phyloP scores from a whole-genome alignment of 2,329 filamentous ascomycete genomes.

The Eutypa lata region DNA sequence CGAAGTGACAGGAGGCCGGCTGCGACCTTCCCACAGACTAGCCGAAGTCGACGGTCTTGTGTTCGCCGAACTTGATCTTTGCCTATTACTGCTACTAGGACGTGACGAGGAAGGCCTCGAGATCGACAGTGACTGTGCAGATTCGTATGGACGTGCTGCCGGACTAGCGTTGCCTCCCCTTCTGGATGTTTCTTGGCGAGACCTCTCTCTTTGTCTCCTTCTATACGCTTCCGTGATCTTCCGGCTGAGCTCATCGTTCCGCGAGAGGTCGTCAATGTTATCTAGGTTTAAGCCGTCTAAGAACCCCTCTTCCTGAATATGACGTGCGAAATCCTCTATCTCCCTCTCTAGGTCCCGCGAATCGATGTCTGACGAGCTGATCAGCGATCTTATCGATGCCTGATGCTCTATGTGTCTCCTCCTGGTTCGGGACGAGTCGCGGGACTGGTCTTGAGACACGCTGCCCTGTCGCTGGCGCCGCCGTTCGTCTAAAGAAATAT shows the following conservation, averaged over 20 bases:
- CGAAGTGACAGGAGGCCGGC: constrained; percentile 48
- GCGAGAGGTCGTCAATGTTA: constrained; percentile 71
- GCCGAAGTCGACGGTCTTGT: constrained; percentile 35
- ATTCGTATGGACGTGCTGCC: constrained; percentile 34
- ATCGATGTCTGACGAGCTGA: constrained; percentile 76
- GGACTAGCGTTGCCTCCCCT: constrained; percentile 41
- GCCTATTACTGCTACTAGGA: constrained; percentile 24
- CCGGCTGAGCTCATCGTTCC: constrained; percentile 87
- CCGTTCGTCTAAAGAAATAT: constrained; percentile 32
- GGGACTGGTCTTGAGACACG: constrained; percentile 41
- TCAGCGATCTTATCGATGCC: constrained; percentile 78
- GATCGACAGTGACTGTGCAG: constrained; percentile 19
- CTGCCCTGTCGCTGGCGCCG: constrained; percentile 36
- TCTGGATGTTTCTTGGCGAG: constrained; percentile 45
- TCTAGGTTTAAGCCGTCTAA: constrained; percentile 86
- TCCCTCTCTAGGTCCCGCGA: constrained; percentile 79
- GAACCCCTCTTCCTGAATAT: constrained; percentile 84
- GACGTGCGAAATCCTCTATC: constrained; percentile 84
- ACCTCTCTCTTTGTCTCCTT: constrained; percentile 65
- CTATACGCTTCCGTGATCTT: constrained; percentile 87
- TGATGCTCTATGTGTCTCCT: constrained; percentile 78
- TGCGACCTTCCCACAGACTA: constrained; percentile 44
- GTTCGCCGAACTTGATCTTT: constrained; percentile 28
- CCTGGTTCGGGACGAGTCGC: constrained; percentile 35
- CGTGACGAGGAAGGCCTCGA: constrained; percentile 22